phyloP scores from a whole-genome alignment of 208 protist genomes.

The Trypanosoma boissoni region DNA sequence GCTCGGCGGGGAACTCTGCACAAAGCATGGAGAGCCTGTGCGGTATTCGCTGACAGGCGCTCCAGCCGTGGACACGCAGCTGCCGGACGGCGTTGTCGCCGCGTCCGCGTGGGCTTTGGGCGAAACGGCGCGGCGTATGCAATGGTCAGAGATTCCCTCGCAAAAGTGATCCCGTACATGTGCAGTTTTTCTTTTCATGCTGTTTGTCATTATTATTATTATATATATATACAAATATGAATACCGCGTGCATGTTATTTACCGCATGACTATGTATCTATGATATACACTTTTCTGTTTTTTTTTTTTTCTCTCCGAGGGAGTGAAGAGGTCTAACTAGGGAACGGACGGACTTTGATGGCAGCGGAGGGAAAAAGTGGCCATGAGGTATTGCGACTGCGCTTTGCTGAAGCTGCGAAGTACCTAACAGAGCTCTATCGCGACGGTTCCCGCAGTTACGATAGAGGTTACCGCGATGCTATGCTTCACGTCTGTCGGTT shows the following conservation, averaged over 20 bases:
- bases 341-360: conserved; percentile 8
- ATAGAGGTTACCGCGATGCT: conserved; percentile 51
- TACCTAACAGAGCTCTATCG: conserved; percentile 50
- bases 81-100: conserved; percentile 40
- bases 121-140: conserved; percentile 36
- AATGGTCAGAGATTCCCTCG: conserved; percentile 16
- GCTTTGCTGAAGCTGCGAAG: conserved; percentile 43
- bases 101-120: conserved; percentile 22
- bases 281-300: not conserved
- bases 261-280: too few species aligned
- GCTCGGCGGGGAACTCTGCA: conserved; percentile 52
- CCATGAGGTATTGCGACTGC: conserved; percentile 28
- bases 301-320: not conserved
- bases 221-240: not conserved
- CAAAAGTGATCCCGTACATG: not conserved
- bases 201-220: not conserved
- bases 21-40: conserved; percentile 28
- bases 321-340: not conserved
- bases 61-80: not conserved
- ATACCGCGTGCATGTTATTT: too few species aligned
- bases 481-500: conserved; percentile 46
- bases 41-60: conserved; percentile 27
- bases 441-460: conserved; percentile 47
- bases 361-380: conserved; percentile 9
- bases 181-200: not conserved